Evolutionary conservation across 495 filamentous ascomycete species (phyloP), one percentile per base, ranked within the genome.

Genomic region (Trichoderma reesei): DNA sequence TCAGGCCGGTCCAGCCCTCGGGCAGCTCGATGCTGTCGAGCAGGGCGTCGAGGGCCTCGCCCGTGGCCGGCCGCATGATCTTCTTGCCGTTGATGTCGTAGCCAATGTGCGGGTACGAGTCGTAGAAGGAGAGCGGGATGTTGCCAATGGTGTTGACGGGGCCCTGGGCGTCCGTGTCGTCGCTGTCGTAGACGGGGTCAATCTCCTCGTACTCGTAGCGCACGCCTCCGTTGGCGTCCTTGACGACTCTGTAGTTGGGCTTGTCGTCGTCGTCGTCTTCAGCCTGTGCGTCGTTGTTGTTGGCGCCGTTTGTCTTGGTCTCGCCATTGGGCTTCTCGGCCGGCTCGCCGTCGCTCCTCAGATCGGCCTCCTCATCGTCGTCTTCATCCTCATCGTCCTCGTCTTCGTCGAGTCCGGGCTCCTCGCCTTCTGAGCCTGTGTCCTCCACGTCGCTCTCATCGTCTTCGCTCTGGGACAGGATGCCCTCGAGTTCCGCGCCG

Each of bases 41-140:
- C 51, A 98, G 80, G 6, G 91, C 90, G 83, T 98, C 95, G 38
- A 98, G 78, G 44, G 95, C 94, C 71, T 95, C 88, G 41, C 94
- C 94, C 71, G 91, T 92, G 38, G 94, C 94, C 3, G 94, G 94
- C 59, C 94, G 90, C 86, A 95, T 87, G 64, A 98, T 95, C 74
- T 90, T 96, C 80, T 92, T 96, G 73, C 94, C 94, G 76, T 98
- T 96, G 75, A 98, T 96, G 72, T 97, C 90, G 75, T 98, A 98
- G 48, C 94, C 94, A 73, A 98, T 96, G 73, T 98, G 94, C 63
- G 95, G 94, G 72, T 96, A 98, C 56, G 89, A 88, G 71, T 98
- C 93, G 80, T 98, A 98, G 76, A 96, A 96, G 36, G 87, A 87
- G 20, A 98, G 74, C 13, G 93, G 91, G 65, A 98, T 98, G 72